Evolutionary conservation across 306 rosid species (phyloP).

Genomic region (Mimosa bimucronata): DNA sequence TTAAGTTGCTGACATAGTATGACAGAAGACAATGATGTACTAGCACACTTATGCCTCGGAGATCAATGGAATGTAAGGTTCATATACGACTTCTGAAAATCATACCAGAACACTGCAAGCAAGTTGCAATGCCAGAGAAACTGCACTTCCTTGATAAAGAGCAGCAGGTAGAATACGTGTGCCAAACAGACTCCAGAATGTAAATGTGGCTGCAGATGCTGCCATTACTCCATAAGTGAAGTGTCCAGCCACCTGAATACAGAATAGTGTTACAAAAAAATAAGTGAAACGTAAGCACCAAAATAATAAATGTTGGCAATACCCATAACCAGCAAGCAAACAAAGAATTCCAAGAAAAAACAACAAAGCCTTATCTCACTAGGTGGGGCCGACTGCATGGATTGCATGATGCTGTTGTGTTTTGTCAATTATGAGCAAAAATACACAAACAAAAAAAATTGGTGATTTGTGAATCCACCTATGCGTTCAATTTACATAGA

Average conservation of each 20-base stretch:
- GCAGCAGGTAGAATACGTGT: conserved; percentile 69
- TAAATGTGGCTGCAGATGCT: conserved; percentile 77
- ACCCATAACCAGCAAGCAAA: background rate
- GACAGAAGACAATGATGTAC: conserved; percentile 9
- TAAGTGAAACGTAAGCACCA: conserved; percentile 27
- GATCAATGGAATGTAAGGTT: background rate
- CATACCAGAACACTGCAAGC: conserved; percentile 98
- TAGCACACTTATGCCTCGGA: conserved; percentile 22
- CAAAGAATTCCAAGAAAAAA: background rate
- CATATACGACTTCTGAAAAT: conserved; percentile 16
- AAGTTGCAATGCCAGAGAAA: conserved; percentile 93
- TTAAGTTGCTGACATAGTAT: conserved; percentile 11
- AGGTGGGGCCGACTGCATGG: no score
- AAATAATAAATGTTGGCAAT: background rate
- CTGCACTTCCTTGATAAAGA: conserved; percentile 70
- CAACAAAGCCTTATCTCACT: no score
- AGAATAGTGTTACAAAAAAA: conserved; percentile 19
- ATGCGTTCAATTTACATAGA: background rate
- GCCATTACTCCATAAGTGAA: conserved; percentile 97
- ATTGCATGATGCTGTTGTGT: no score
- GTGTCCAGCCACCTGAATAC: conserved; percentile 88
- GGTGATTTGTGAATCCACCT: background rate
- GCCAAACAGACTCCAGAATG: conserved; percentile 87
- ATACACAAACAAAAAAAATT: background rate
- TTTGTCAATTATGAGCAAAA: background rate